Evolutionary conservation across 2,329 filamentous ascomycete species (phyloP).

Genomic region (Chaetomium sp.): DNA sequence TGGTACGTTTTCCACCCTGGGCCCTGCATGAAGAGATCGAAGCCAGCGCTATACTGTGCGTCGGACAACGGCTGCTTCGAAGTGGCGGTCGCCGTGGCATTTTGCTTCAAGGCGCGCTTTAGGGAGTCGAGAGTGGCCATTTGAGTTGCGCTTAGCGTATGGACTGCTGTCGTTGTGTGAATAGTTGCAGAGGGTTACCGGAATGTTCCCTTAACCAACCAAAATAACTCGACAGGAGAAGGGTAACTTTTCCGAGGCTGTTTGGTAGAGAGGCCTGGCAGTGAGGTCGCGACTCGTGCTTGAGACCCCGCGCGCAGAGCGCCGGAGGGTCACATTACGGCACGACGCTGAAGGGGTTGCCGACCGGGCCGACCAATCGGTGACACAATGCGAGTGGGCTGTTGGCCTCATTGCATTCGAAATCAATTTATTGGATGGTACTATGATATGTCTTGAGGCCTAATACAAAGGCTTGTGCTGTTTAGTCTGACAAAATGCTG

Average conservation of each 20-base stretch:
- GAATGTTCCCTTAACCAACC: background rate
- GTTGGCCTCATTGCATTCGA: slow-evolving; percentile 13
- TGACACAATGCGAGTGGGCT: background rate
- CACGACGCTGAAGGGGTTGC: background rate
- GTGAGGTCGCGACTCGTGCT: background rate
- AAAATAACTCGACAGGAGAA: background rate
- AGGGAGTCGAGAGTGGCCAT: slow-evolving; percentile 51
- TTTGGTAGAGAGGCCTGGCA: background rate
- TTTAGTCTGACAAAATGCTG: background rate
- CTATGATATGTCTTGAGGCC: background rate
- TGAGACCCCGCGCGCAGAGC: too few species aligned
- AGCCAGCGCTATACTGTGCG: slow-evolving; percentile 52
- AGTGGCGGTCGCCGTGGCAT: slow-evolving; percentile 34
- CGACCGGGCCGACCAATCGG: background rate
- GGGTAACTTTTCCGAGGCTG: too few species aligned
- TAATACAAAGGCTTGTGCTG: background rate
- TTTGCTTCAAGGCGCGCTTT: slow-evolving; percentile 45
- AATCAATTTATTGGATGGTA: background rate
- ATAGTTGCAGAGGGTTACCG: background rate
- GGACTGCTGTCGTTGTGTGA: background rate
- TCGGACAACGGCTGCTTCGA: slow-evolving; percentile 47
- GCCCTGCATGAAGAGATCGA: slow-evolving; percentile 46
- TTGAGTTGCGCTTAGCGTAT: slow-evolving; percentile 27
- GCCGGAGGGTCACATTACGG: background rate
- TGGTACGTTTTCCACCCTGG: slow-evolving; percentile 46